Base-by-base conservation (phyloP, 2,329 filamentous ascomycete genomes). In the Bertia moriformis region DNA sequence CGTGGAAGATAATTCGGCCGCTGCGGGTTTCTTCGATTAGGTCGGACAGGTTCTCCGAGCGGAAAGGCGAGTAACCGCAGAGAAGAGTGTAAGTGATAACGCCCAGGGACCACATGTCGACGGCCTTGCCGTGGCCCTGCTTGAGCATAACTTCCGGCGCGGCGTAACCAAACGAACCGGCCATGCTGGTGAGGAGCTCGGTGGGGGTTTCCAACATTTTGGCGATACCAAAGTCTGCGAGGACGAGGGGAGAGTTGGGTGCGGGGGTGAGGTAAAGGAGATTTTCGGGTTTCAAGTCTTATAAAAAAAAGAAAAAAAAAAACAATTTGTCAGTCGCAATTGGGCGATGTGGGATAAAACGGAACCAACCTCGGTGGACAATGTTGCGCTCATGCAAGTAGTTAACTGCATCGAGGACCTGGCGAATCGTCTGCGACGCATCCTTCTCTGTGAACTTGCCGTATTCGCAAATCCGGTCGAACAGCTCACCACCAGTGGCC, bases 381-480 rank as follows among this genome's bases (percentile, higher is more conserved):
- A 98, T 87, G 53, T 95, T 88, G 54, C 91, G 91, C 52, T 81
- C 67, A 62, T 98, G 91, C 30, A 98, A 75, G 56, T 95, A 98
- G 62, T 93, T 73, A 47, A 98, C 91, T 17, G 93, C 91, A 47
- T 80, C 81, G 19, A 98, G 73, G 20, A 98, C 82, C 61, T 98
- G 88, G 53, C 81, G 83, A 57, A 98, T 96, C 7, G 89, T 96
- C 60, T 91, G 82, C 15, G 88, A 89, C 12, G 87, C 88, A 63
- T 98, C 91, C 65, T 94, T 96, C 59, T 98, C 91, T 13, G 91
- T 98, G 63, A 96, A 98, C 57, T 86, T 93, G 51, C 91, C 93
- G 61, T 93, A 84, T 55, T 96, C 88, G 64, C 91, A 98, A 51
- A 98, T 98, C 41, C 93, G 81, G 55, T 98, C 91, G 60, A 98